Evolutionary conservation across 768 basidiomycete genomes (phyloP).

Genomic region (Termitomyces titanicus): DNA sequence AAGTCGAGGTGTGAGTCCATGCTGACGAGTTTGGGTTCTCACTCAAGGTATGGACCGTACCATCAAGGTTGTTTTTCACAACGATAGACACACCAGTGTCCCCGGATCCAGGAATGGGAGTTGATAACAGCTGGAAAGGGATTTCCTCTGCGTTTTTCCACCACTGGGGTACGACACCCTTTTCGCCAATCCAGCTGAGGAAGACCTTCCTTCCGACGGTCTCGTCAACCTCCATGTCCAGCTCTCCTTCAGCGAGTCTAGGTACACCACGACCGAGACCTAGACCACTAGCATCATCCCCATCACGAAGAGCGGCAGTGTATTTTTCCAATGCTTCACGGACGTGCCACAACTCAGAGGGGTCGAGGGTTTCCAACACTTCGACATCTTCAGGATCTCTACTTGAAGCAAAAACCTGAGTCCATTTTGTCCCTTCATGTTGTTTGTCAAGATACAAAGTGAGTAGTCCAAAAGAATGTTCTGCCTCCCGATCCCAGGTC

Average conservation of each 20-base stretch:
- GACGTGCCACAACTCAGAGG: constrained; percentile 75
- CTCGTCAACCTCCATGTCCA: constrained; percentile 86
- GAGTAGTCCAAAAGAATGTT: constrained; percentile 63
- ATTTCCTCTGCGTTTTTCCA: constrained; percentile 27
- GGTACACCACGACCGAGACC: constrained; percentile 71
- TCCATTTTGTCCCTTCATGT: constrained; percentile 82
- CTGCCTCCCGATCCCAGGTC: constrained; percentile 86
- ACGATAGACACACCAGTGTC: constrained; percentile 42
- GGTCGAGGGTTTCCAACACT: constrained; percentile 86
- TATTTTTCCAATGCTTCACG: constrained; percentile 85
- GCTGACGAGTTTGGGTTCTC: constrained; percentile 20
- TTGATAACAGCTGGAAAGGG: constrained; percentile 61
- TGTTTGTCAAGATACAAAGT: constrained; percentile 86
- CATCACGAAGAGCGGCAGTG: constrained; percentile 57
- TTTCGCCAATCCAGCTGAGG: constrained; percentile 62
- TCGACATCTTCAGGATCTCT: constrained; percentile 50
- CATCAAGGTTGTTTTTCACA: constrained; percentile 72
- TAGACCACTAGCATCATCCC: constrained; percentile 57
- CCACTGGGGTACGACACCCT: constrained; percentile 46
- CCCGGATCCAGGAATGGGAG: constrained; percentile 56
- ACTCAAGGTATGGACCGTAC: constrained; percentile 52
- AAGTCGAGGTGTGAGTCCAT: constrained; percentile 83
- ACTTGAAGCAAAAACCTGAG: constrained; percentile 71
- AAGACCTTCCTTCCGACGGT: constrained; percentile 62
- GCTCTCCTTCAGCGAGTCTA: constrained; percentile 81